Evolutionary conservation across 345 rosid genomes (phyloP).

Genomic region (Acer negundo): DNA sequence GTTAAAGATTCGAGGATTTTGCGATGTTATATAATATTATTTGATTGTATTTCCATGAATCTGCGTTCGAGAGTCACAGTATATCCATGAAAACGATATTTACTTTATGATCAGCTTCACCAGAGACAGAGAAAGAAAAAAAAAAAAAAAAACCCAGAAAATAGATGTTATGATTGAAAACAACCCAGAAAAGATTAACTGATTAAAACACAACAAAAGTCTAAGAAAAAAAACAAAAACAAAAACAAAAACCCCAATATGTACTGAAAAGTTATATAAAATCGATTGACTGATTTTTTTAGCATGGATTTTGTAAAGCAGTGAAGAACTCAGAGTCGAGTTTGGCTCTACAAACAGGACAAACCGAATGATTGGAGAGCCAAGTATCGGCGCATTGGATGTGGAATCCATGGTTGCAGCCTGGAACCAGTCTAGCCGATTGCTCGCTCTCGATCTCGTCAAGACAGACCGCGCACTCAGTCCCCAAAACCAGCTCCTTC

Average conservation of each 20-base stretch:
- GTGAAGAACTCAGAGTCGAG: slow-evolving; percentile 38
- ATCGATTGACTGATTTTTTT: background rate
- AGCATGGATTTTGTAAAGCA: slow-evolving; percentile 23
- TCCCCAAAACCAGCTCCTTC: slow-evolving; percentile 60
- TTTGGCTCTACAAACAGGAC: slow-evolving; percentile 71
- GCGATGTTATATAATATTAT: too few relatives aligned
- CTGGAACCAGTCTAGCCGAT: slow-evolving; percentile 67
- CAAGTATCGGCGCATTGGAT: slow-evolving; percentile 77
- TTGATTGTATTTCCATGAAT: too few relatives aligned
- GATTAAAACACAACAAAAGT: background rate
- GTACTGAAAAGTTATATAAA: background rate
- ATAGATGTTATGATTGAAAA: background rate
- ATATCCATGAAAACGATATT: too few relatives aligned
- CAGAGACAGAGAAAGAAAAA: too few relatives aligned
- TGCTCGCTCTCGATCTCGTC: slow-evolving; percentile 67
- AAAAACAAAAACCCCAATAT: background rate
- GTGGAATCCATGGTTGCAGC: slow-evolving; percentile 89
- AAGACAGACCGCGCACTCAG: slow-evolving; percentile 83
- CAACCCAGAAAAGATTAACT: background rate
- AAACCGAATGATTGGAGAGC: slow-evolving; percentile 61
- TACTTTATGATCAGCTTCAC: too few relatives aligned
- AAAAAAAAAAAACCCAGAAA: background rate
- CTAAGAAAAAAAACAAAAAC: background rate
- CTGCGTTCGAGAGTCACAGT: too few relatives aligned
- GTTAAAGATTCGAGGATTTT: too few relatives aligned